phyloP scores from a whole-genome alignment of 805 yeast species.

The Candida tallmaniae region DNA sequence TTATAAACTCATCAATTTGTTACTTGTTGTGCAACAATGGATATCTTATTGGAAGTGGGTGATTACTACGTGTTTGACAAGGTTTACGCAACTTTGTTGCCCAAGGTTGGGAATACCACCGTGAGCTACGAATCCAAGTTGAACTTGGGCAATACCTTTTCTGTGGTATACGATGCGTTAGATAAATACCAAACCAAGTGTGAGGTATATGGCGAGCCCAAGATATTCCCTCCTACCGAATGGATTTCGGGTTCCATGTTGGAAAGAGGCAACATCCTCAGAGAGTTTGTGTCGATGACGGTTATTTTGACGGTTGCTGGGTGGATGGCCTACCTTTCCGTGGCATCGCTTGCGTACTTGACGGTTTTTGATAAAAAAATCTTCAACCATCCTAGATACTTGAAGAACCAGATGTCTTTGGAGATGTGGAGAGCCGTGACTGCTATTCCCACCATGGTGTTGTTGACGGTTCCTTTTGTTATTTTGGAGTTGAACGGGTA shows the following conservation, averaged over 20 bases:
- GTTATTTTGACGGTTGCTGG: constrained; percentile 77
- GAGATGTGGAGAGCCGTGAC: constrained; percentile 76
- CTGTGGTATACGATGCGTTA: constrained; percentile 9
- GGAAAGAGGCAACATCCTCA: constrained; percentile 63
- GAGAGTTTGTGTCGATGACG: constrained; percentile 68
- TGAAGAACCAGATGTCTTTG: constrained; percentile 85
- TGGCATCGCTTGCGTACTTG: constrained; percentile 72
- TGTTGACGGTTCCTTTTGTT: constrained; percentile 87
- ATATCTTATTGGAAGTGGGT: constrained; percentile 76
- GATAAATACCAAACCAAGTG: constrained; percentile 22
- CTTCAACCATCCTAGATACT: constrained; percentile 92
- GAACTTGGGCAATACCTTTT: constrained; percentile 6
- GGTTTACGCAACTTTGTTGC: constrained; percentile 60
- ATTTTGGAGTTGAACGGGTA: constrained; percentile 77
- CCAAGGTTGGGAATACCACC: constrained; percentile 15
- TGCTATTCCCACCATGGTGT: constrained; percentile 88
- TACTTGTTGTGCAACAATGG: constrained; percentile 48
- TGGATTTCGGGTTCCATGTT: constrained; percentile 65
- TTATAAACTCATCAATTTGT: background rate
- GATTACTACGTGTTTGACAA: constrained; percentile 75
- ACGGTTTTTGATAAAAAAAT: constrained; percentile 83
- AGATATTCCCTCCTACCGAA: constrained; percentile 49
- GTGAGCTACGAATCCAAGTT: constrained; percentile 2
- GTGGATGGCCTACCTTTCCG: constrained; percentile 69
- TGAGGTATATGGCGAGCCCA: constrained; percentile 62